These are phyloP conservation scores for Nemania sp. DNA, from an alignment of 2,329 filamentous ascomycete species.

Conservation along the genomic window DNA sequence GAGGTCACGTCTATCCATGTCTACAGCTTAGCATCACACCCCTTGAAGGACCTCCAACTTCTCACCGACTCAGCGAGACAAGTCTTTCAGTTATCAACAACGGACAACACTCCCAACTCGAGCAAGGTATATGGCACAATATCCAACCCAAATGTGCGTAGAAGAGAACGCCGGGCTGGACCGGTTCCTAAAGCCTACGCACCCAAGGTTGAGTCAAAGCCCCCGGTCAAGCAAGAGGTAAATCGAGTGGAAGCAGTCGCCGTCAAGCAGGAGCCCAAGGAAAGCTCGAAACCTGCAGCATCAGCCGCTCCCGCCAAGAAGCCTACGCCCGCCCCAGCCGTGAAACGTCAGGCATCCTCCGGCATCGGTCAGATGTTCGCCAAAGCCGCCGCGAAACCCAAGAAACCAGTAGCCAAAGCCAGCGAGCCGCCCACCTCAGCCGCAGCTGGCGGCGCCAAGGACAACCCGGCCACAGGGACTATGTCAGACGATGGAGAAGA, in stretches of 20 bases:
- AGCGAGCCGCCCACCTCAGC: constrained; percentile 22
- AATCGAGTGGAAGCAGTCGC: constrained; percentile 37
- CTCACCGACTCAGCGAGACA: constrained; percentile 72
- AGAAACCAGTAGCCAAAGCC: constrained; percentile 35
- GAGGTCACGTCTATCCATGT: constrained; percentile 80
- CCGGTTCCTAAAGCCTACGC: constrained; percentile 36
- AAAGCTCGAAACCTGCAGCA: constrained; percentile 35
- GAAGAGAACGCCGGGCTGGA: constrained; percentile 49
- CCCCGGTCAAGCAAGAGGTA: constrained; percentile 42
- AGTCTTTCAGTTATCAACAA: constrained; percentile 57
- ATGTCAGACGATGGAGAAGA: constrained; percentile 43
- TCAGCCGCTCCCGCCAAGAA: constrained; percentile 49
- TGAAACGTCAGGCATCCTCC: constrained; percentile 55
- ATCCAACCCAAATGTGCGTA: constrained; percentile 68
- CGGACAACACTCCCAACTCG: constrained; percentile 61
- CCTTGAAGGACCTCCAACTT: constrained; percentile 71
- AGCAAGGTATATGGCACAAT: constrained; percentile 74
- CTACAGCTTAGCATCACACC: constrained; percentile 78
- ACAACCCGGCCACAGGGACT: constrained; percentile 27
- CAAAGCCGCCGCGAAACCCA: constrained; percentile 40
- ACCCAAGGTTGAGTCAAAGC: constrained; percentile 38
- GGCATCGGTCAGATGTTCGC: constrained; percentile 44
- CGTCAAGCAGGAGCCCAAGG: constrained; percentile 46
- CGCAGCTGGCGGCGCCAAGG: constrained; percentile 27
- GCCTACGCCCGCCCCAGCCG: constrained; percentile 36